Percentiles rank a stretch among this genome's conserved stretches.
Evolutionary conservation across 306 rosid species (phyloP).

Genomic region (Begonia loranthoides): DNA sequence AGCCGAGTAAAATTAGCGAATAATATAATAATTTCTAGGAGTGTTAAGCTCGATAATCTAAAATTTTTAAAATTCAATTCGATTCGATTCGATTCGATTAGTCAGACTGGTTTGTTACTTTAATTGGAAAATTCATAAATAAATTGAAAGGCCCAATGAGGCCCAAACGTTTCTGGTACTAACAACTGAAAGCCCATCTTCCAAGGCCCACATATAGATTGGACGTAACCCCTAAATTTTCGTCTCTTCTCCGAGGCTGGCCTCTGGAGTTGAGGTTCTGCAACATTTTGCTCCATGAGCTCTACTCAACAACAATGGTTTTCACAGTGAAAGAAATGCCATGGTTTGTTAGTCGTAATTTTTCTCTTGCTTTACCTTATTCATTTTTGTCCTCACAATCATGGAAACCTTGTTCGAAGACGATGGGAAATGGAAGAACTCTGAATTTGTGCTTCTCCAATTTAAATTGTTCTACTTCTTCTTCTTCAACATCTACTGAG

Average conservation of each 20-base stretch:
- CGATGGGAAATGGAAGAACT: constrained; percentile 5
- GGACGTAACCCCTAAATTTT: too few species aligned
- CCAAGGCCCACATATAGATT: too few species aligned
- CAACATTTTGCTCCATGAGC: background rate
- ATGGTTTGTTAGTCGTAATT: constrained; percentile 1
- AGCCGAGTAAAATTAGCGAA: too few species aligned
- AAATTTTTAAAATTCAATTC: too few species aligned
- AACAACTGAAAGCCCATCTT: background rate
- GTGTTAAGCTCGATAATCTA: too few species aligned
- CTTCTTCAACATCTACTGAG: constrained; percentile 7
- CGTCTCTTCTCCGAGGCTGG: background rate
- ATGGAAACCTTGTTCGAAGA: constrained; percentile 4
- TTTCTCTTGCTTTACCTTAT: constrained; percentile 4
- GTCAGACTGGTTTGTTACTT: too few species aligned
- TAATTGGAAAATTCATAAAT: too few species aligned
- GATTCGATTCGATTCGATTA: too few species aligned
- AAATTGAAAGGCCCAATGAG: background rate
- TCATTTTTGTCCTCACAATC: background rate
- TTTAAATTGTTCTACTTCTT: constrained; percentile 13
- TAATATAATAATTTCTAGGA: too few species aligned
- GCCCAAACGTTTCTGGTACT: too few species aligned
- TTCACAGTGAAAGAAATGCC: constrained; percentile 17
- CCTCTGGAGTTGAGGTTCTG: background rate
- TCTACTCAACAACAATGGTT: constrained; percentile 16
- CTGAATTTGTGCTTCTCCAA: constrained; percentile 16